Conservation (phyloP, 345 rosid genomes). For the Psidium guajava region DNA sequence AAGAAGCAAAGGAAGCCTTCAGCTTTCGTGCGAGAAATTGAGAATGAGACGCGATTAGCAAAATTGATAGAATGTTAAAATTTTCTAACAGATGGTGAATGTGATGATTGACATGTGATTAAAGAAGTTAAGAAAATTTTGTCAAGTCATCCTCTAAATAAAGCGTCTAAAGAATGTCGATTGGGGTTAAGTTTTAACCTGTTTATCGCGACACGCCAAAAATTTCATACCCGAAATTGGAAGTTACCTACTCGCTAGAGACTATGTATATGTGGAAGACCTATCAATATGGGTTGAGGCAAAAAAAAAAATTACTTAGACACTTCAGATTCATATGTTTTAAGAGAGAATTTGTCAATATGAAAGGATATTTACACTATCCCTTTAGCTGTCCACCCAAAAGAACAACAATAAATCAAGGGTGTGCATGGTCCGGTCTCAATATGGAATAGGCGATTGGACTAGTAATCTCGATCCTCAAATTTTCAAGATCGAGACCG, state of each 20-base stretch:
- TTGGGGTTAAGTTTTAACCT: neutral
- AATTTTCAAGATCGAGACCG: no score
- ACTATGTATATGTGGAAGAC: neutral
- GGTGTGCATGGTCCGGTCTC: no score
- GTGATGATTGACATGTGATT: neutral
- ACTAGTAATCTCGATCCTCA: no score
- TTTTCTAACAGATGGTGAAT: neutral
- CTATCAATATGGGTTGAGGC: neutral
- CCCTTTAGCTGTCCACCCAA: neutral
- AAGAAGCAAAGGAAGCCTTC: neutral
- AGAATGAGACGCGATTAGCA: neutral
- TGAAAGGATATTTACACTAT: neutral
- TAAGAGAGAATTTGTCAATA: neutral
- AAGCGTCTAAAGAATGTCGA: no score
- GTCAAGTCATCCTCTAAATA: no score
- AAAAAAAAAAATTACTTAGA: neutral
- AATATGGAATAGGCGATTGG: no score
- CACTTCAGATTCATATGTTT: neutral
- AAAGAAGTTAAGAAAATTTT: no score
- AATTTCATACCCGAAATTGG: neutral
- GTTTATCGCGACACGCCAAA: neutral
- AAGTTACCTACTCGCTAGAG: neutral
- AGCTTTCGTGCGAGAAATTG: no score
- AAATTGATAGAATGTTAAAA: neutral
- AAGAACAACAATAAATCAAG: no score